Conservation (phyloP, 164 flowering plant genomes). For the Berberis vulgaris region DNA sequence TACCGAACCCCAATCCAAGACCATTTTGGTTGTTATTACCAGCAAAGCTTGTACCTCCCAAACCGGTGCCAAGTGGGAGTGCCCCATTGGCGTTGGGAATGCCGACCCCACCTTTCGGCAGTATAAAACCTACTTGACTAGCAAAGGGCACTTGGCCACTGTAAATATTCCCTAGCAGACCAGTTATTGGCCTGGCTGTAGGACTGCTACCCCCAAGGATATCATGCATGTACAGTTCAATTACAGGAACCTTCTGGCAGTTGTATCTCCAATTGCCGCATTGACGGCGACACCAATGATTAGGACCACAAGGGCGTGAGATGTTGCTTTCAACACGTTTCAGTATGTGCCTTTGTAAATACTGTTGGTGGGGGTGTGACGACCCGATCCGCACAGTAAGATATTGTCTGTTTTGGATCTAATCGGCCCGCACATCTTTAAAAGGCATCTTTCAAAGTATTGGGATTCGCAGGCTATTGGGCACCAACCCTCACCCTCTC, state of each 20-base stretch:
- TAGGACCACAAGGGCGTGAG: no score
- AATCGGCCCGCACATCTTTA: no score
- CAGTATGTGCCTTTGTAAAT: no score
- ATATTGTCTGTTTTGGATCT: no score
- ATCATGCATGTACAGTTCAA: conserved; percentile 82
- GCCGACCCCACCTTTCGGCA: conserved; percentile 51
- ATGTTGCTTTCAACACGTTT: no score
- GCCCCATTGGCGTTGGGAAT: conserved; percentile 80
- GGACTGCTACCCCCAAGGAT: conserved; percentile 79
- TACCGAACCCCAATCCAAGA: conserved; percentile 64
- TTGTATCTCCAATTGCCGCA: neutral
- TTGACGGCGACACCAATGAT: neutral
- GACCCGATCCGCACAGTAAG: no score
- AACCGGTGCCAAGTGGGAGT: conserved; percentile 71
- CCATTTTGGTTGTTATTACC: conserved; percentile 67
- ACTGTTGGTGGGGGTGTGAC: no score
- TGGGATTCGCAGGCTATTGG: no score
- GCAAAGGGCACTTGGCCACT: conserved; percentile 86
- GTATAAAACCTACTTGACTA: conserved; percentile 56
- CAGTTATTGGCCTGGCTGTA: conserved; percentile 78
- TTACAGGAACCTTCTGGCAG: conserved; percentile 18
- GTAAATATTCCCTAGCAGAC: conserved; percentile 77
- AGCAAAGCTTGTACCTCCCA: conserved; percentile 56
- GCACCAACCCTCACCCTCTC: no score
- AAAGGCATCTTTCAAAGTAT: no score